Evolutionary conservation across 2,329 filamentous ascomycete genomes (phyloP).

Genomic region (Aureobasidium lini): DNA sequence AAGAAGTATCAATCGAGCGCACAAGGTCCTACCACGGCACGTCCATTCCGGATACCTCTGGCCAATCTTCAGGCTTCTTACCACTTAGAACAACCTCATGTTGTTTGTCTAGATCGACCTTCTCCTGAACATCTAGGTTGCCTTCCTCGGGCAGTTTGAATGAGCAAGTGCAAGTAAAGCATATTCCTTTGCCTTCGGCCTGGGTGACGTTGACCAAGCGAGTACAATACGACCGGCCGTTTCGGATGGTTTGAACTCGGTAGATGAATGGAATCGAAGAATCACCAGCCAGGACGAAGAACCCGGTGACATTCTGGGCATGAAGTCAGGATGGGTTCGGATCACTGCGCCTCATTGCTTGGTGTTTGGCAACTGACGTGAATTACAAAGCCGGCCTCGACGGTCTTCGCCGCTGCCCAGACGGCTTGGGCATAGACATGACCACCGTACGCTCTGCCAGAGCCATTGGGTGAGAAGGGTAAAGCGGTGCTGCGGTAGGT

Average conservation of each 20-base stretch:
- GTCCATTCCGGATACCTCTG: conserved; percentile 30
- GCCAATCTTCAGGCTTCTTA: conserved; percentile 26
- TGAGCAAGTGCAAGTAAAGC: conserved; percentile 46
- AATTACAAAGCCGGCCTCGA: conserved; percentile 42
- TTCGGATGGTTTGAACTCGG: conserved; percentile 42
- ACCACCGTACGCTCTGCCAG: conserved; percentile 44
- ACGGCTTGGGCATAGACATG: conserved; percentile 52
- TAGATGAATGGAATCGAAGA: conserved; percentile 44
- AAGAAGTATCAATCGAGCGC: background rate
- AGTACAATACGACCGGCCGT: conserved; percentile 46
- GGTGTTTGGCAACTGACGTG: conserved; percentile 34
- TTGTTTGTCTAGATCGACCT: conserved; percentile 27
- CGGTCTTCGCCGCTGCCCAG: conserved; percentile 49
- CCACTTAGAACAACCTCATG: conserved; percentile 29
- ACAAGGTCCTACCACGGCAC: conserved; percentile 25
- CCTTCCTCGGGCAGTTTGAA: conserved; percentile 42
- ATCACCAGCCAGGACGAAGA: conserved; percentile 43
- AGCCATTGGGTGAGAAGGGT: conserved; percentile 37
- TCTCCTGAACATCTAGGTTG: conserved; percentile 29
- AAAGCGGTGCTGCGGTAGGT: conserved; percentile 34
- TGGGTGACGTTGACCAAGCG: conserved; percentile 47
- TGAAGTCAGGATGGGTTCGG: conserved; percentile 14
- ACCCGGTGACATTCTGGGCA: conserved; percentile 45
- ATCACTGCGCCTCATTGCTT: conserved; percentile 3
- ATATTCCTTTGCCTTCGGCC: conserved; percentile 35